Base-by-base conservation (phyloP, 2,329 filamentous ascomycete genomes). In the Leptographium flavum region DNA sequence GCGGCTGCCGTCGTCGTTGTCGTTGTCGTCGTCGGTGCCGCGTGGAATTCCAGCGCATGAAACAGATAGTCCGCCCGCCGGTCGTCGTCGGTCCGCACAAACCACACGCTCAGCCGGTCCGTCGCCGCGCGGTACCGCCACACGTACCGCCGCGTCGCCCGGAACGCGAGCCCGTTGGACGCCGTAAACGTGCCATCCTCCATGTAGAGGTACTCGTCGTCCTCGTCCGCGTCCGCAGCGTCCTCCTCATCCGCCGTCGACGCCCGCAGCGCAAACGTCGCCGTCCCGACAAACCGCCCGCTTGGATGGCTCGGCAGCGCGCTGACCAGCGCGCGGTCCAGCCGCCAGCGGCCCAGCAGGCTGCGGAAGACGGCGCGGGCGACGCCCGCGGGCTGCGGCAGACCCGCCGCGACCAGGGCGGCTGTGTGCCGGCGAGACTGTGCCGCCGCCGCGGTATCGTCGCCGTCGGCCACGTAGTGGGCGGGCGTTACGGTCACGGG, bases 41-140 rank as follows among this genome's bases (percentile, higher is more conserved):
- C n/a, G n/a, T n/a, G n/a, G n/a, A 87, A 83, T 47, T 81, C 71
- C n/a, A 87, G 63, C 50, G 79, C 72, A 54, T 87, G 83, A 59
- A 88, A 90, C 19, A 87, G 63, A 50, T 87, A 83, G 56, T 87
- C 83, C 0, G 79, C 78, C 14, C 69, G 69, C 45, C 66, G 66
- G 15, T 68, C 60, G 51, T 84, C 78, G 15, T 81, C 74, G 1
- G 72, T 67, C 50, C 78, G 76, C 33, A 76, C 76, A 53, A 87
- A 87, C 83, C 83, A 88, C 1, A 83, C 77, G 48, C 75, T 82
- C 21, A 88, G 63, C 25, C 58, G 60, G 54, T 87, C 81, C 1
- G 56, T 63, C 10, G 47, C 53, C 50, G 81, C 77, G 38, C 75
- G 66, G 54, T 87, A 87, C 0, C 83, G 73, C 67, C 83, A 87